These are phyloP conservation scores for Phyllostachys edulis DNA, from an alignment of 176 grass and related monocot species.

Conservation along the genomic window DNA sequence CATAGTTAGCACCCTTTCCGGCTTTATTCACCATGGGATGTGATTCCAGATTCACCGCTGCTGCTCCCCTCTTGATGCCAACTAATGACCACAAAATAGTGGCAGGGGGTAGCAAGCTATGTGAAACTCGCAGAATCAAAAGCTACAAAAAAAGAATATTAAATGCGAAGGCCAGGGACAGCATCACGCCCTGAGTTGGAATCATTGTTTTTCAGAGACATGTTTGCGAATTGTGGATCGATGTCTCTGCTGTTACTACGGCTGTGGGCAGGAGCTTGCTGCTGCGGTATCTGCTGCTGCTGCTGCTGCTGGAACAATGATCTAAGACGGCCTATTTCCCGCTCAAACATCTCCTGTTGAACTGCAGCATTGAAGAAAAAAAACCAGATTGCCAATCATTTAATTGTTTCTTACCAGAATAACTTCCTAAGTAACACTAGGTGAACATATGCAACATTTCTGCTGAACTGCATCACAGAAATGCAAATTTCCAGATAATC, in stretches of 20 bases:
- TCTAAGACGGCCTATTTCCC: constrained; percentile 70
- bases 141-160: constrained; percentile 27
- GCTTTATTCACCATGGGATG: constrained; percentile 29
- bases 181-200: constrained; percentile 48
- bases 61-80: constrained; percentile 26
- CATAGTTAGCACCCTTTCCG: constrained; percentile 29
- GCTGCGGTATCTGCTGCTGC: constrained; percentile 47
- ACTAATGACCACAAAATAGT: constrained; percentile 18
- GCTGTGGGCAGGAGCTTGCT: constrained; percentile 45
- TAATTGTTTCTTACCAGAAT: constrained; percentile 3
- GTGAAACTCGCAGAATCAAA: constrained; percentile 25
- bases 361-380: constrained; percentile 45
- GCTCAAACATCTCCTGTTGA: constrained; percentile 95
- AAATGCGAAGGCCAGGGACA: constrained; percentile 59
- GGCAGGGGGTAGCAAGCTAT: constrained; percentile 32
- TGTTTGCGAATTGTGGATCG: constrained; percentile 66
- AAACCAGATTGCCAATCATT: not conserved
- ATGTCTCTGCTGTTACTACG: constrained; percentile 81
- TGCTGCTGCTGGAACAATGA: constrained; percentile 69
- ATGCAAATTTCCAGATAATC: not conserved
- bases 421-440: not conserved
- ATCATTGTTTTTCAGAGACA: constrained; percentile 79
- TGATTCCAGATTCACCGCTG: constrained; percentile 34
- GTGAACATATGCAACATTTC: constrained; percentile 6
- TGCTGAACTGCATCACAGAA: not conserved